phyloP scores from a whole-genome alignment of 495 filamentous ascomycete genomes.

The Lasiosphaeris hirsuta region DNA sequence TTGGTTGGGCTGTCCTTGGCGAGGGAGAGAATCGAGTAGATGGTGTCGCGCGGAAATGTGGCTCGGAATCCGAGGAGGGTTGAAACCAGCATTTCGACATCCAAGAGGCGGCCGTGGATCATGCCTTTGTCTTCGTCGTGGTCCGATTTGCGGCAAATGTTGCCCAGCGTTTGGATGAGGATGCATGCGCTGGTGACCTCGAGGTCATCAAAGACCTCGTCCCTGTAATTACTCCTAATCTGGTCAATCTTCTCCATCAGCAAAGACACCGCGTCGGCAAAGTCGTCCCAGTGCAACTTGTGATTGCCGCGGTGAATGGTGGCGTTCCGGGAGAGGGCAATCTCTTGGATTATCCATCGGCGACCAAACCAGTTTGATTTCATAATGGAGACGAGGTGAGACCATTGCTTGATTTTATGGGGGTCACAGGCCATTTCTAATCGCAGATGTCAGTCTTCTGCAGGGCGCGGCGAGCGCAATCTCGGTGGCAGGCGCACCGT shows the following conservation, averaged over 20 bases:
- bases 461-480: too few species aligned
- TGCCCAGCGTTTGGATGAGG: neutral
- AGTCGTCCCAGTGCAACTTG: constrained; percentile 30
- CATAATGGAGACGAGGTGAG: too few species aligned
- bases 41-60: constrained; percentile 20
- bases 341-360: constrained; percentile 38
- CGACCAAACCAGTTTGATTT: constrained; percentile 28
- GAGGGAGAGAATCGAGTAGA: constrained; percentile 23
- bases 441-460: too few species aligned
- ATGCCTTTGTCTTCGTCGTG: neutral
- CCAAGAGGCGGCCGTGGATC: neutral
- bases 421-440: too few species aligned
- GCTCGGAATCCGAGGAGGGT: constrained; percentile 22
- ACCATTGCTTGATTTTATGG: too few species aligned
- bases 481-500: too few species aligned
- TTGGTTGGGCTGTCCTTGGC: constrained; percentile 13
- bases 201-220: constrained; percentile 1
- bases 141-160: constrained; percentile 2
- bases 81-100: constrained; percentile 26
- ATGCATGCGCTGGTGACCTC: neutral
- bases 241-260: constrained; percentile 13
- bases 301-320: constrained; percentile 26
- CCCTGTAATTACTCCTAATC: neutral
- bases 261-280: constrained; percentile 24
- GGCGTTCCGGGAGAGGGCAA: constrained; percentile 32